Evolutionary conservation across 345 rosid species (phyloP), one percentile per base, ranked within the genome.

Genomic region (Hibiscus tridactylites): DNA sequence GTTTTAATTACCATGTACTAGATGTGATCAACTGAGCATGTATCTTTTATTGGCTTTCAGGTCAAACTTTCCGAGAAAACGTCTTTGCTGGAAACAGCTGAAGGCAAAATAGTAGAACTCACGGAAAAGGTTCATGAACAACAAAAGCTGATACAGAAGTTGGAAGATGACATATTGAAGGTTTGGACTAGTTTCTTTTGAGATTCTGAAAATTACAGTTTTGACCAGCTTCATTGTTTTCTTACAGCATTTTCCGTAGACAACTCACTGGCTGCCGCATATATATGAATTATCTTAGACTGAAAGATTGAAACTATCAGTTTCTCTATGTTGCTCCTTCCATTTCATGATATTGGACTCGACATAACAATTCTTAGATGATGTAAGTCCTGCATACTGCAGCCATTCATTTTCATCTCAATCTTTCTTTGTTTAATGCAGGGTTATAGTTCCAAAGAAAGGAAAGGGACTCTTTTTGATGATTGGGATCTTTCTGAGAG

Each of bases 91-190:
- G 97, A 92, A 85, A 80, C 84, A 35, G 87, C 96, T 75, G 99
- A 90, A 82, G 79, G 80, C 74, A 89, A 81, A 86, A 87, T 90
- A 63, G 81, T 74, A 72, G 97, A 90, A 83, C 87, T 95, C 73
- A 79, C 87, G 46, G 83, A 79, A 35, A 84, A 90, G 84, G 82
- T 88, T 79, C 84, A 83, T 42, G 96, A 95, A 79, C 99, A 92
- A 72, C 90, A 90, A 71, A 90, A 80, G 71, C 80, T 95, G 73
- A 90, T 92, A 79, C 99, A 95, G 74, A 95, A 92, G 84, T 81
- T 95, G 86, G 99, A 95, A 79, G 99, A 92, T 80, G 99, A 92
- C 77, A 95, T 95, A 61, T 82, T 83, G 80, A 92, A 95, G 97
- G 99, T 94, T 76, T 26, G 86, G 59, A 78, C 61, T 44, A 69